Conservation (phyloP, 1,284 basidiomycete genomes). For the Neonothopanus nambi region DNA sequence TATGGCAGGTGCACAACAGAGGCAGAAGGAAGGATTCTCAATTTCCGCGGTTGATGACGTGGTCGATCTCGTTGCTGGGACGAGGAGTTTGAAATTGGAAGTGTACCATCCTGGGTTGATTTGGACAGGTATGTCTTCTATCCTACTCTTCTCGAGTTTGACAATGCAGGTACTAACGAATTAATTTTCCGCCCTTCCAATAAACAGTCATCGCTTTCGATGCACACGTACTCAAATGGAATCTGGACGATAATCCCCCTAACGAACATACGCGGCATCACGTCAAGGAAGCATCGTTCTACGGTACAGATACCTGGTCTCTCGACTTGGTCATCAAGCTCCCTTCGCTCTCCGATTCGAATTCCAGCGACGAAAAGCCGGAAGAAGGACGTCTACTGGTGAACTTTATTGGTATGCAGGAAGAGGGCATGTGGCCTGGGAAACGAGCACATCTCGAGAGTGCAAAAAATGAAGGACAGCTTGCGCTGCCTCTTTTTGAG, state of each 20-base stretch:
- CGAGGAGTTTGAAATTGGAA: slow-evolving; percentile 69
- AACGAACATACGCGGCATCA: slow-evolving; percentile 80
- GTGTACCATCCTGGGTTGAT: slow-evolving; percentile 86
- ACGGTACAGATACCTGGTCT: slow-evolving; percentile 71
- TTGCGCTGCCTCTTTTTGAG: slow-evolving; percentile 67
- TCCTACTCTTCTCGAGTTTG: not conserved
- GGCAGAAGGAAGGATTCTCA: slow-evolving; percentile 46
- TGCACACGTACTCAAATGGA: slow-evolving; percentile 89
- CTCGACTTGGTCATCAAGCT: slow-evolving; percentile 72
- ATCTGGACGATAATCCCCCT: slow-evolving; percentile 75
- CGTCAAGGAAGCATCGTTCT: slow-evolving; percentile 88
- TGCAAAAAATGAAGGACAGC: slow-evolving; percentile 40
- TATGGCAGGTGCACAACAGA: not conserved
- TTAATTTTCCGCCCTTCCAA: too few relatives aligned
- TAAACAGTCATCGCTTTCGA: slow-evolving; percentile 83
- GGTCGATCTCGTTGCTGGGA: slow-evolving; percentile 58
- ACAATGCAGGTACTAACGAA: not conserved
- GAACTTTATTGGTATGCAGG: slow-evolving; percentile 72
- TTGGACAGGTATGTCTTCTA: slow-evolving; percentile 70
- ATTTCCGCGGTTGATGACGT: slow-evolving; percentile 64
- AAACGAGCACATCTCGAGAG: slow-evolving; percentile 56
- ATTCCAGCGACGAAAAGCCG: slow-evolving; percentile 17
- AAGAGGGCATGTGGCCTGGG: slow-evolving; percentile 78
- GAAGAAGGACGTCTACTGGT: slow-evolving; percentile 41
- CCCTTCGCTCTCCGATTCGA: not conserved